A percentile compares a stretch with the other conserved stretches of the same genome.
Conservation (phyloP, 2,329 filamentous ascomycete genomes). For the Trichoderma atroviride region DNA sequence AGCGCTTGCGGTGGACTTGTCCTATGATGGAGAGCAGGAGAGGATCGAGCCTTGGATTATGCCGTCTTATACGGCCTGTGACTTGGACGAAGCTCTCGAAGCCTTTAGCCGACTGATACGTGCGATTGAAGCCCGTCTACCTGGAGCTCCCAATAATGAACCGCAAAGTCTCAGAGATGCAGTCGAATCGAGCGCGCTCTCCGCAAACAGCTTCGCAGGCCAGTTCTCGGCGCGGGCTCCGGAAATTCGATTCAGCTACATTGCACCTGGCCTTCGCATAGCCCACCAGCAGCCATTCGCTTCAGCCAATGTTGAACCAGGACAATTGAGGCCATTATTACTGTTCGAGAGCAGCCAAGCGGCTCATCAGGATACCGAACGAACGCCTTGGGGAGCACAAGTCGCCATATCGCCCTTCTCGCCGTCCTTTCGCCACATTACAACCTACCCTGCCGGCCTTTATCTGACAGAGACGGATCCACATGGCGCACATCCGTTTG, state of each 20-base stretch:
- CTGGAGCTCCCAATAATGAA: not conserved
- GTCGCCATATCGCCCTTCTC: not conserved
- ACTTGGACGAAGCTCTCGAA: conserved; percentile 8
- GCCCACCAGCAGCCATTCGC: conserved; percentile 15
- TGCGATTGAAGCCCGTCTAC: conserved; percentile 18
- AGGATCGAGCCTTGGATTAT: conserved; percentile 10
- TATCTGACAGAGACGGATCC: conserved; percentile 18
- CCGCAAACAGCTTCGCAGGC: conserved; percentile 6
- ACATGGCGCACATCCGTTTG: conserved; percentile 12
- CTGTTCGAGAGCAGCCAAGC: conserved; percentile 19
- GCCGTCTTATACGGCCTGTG: conserved; percentile 9
- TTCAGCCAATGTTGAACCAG: conserved; percentile 1
- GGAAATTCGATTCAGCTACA: conserved; percentile 1
- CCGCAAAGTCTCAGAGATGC: not conserved
- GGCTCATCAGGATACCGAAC: conserved; percentile 10
- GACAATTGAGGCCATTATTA: not conserved
- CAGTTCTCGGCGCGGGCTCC: not conserved
- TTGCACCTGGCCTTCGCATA: conserved; percentile 21
- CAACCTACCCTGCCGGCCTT: not conserved
- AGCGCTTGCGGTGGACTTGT: conserved; percentile 7
- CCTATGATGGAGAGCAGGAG: conserved; percentile 13
- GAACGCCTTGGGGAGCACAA: conserved; percentile 14
- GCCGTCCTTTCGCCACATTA: not conserved
- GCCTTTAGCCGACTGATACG: conserved; percentile 5
- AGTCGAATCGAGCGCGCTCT: not conserved